Base-by-base conservation (phyloP, 2,329 filamentous ascomycete genomes). In the Leptographium radiaticola region DNA sequence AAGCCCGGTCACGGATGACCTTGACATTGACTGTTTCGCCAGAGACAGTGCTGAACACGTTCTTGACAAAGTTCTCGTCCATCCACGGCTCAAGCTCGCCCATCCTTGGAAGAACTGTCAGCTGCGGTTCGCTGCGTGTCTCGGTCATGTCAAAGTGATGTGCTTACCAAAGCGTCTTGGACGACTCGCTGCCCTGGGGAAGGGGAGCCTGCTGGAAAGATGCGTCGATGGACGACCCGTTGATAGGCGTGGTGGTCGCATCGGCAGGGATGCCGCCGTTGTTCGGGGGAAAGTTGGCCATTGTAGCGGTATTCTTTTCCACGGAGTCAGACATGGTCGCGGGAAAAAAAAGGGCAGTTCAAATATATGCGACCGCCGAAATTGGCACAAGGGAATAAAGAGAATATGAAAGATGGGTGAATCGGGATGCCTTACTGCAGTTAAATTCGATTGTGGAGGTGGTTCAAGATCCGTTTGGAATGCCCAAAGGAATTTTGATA, bases 1-100 rank as follows among this genome's bases (percentile, higher is more conserved):
- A 96, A 71, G 95, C 95, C 72, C 96, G 96, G 75, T 98, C 93
- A 61, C 93, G 88, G 65, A 98, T 98, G 79, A 98, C 95, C 81
- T 98, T 98, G 63, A 98, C 93, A 64, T 96, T 96, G 64, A 98
- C 93, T 59, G 83, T 83, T 71, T 97, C 93, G 62, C 87, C 89
- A 74, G 95, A 87, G 63, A 90, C 83, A 65, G 89, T 95, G 59
- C 75, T 66, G 79, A 89, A 97, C 47, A 97, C 83, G 62, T 87
- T 93, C 71, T 94, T 90, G 66, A 98, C 87, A 70, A 97, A 98
- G 72, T 91, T 94, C 75, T 98, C 93, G 64, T 98, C 93, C 73
- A 98, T 97, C 93, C 93, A 98, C 33, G 89, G 88, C 71, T 97
- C 91, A 59, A 98, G 85, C 70, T 98, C 93, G 62, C 93, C 93